Percentiles rank a stretch among this genome's conserved stretches.
phyloP scores from a whole-genome alignment of 1,284 basidiomycete genomes.

The Cutaneotrichosporon cutaneum region DNA sequence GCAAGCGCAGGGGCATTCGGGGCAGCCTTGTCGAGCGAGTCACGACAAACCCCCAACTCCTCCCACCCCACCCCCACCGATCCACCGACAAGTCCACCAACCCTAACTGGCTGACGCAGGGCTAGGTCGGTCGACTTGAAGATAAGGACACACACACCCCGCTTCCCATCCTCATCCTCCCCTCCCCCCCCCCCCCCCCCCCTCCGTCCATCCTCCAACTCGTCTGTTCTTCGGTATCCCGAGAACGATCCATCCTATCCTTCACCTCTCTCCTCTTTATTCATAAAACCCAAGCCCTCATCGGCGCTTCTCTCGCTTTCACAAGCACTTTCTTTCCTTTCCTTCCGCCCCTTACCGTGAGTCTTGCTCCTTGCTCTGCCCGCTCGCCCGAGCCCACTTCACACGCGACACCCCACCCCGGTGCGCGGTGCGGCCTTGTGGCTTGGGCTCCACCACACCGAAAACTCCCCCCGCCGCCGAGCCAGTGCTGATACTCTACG shows the following conservation, averaged over 20 bases:
- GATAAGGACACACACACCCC: too few species aligned
- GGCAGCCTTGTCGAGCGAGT: too few species aligned
- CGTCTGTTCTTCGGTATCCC: neutral
- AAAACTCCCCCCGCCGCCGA: neutral
- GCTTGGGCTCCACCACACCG: neutral
- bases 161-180: constrained; percentile 1
- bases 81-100: too few species aligned
- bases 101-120: too few species aligned
- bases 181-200: neutral
- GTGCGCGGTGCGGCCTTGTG: neutral
- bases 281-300: constrained; percentile 9
- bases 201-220: too few species aligned
- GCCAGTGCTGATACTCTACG: neutral
- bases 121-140: too few species aligned
- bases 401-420: neutral
- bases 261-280: constrained; percentile 1
- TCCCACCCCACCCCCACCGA: neutral
- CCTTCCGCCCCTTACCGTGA: neutral
- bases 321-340: constrained; percentile 12
- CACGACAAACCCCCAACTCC: too few species aligned
- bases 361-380: neutral
- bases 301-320: constrained; percentile 10
- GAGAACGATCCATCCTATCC: neutral
- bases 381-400: neutral
- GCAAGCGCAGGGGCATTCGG: too few species aligned